phyloP scores from a whole-genome alignment of 1,139 yeast genomes.

The Pichia sp. region DNA sequence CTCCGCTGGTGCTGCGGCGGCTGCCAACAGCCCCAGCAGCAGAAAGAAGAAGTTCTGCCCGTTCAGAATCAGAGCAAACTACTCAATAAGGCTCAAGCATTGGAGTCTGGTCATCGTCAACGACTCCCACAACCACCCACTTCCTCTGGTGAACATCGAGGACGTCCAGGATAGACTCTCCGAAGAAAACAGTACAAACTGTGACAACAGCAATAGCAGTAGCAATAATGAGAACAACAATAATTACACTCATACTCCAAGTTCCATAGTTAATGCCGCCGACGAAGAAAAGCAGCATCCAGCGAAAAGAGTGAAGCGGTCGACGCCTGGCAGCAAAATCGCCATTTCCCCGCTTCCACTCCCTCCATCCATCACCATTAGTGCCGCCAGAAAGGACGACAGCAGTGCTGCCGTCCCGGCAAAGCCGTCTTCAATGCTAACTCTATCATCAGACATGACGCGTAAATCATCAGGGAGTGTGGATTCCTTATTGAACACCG shows the following conservation, averaged over 20 bases:
- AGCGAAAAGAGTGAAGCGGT: no score
- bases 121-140: slow-evolving; percentile 42
- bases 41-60: slow-evolving; percentile 43
- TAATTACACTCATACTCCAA: background rate
- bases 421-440: background rate
- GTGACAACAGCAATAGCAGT: background rate
- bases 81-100: slow-evolving; percentile 46
- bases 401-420: background rate
- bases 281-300: no score
- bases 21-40: background rate
- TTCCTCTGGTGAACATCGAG: slow-evolving; percentile 8
- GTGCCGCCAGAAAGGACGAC: background rate
- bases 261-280: no score
- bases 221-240: background rate
- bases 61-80: slow-evolving; percentile 66
- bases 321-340: background rate
- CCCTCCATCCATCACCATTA: background rate
- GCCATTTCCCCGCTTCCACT: background rate
- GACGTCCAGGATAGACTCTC: background rate
- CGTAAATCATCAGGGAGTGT: background rate
- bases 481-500: background rate
- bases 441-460: background rate
- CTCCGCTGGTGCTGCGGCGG: no score
- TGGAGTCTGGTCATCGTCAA: slow-evolving; percentile 64
- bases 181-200: background rate